These are phyloP conservation scores for Fomitopsis serialis DNA, from an alignment of 768 basidiomycete genomes.

Conservation along the genomic window DNA sequence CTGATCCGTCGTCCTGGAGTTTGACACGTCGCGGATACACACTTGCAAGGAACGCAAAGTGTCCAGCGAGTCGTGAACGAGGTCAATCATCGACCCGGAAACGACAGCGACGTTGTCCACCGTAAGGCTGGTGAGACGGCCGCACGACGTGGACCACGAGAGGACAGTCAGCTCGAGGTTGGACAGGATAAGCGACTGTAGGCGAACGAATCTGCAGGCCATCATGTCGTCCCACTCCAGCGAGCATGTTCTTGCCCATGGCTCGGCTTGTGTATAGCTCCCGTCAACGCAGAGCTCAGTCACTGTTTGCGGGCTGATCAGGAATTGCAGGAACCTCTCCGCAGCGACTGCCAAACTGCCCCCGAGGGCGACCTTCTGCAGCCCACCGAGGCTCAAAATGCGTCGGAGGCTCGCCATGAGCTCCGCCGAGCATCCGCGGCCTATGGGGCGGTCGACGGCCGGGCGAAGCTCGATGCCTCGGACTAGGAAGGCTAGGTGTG, in stretches of 20 bases:
- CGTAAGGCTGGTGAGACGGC: slow-evolving; percentile 31
- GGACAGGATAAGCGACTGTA: slow-evolving; percentile 38
- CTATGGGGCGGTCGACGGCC: slow-evolving; percentile 5
- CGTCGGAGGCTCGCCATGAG: slow-evolving; percentile 34
- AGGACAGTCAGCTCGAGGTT: slow-evolving; percentile 40
- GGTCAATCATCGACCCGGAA: slow-evolving; percentile 34
- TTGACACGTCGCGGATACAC: slow-evolving; percentile 19
- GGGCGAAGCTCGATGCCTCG: slow-evolving; percentile 39
- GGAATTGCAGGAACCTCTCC: slow-evolving; percentile 40
- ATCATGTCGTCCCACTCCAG: slow-evolving; percentile 51
- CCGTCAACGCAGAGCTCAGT: slow-evolving; percentile 45
- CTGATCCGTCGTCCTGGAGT: slow-evolving; percentile 31
- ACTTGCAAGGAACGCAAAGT: slow-evolving; percentile 33
- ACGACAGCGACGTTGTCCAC: slow-evolving; percentile 41
- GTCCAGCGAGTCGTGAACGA: slow-evolving; percentile 29
- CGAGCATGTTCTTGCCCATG: slow-evolving; percentile 28
- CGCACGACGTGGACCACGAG: slow-evolving; percentile 28
- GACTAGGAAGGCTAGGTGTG: slow-evolving; percentile 31
- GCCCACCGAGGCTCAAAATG: slow-evolving; percentile 36
- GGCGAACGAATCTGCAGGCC: slow-evolving; percentile 38
- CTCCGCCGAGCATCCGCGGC: slow-evolving; percentile 16
- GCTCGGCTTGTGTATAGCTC: slow-evolving; percentile 16
- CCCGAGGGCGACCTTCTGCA: slow-evolving; percentile 40
- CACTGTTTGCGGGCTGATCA: slow-evolving; percentile 36
- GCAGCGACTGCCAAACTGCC: slow-evolving; percentile 42